Evolutionary conservation across 331 rosid genomes (phyloP).

Genomic region (Malus hybrid): DNA sequence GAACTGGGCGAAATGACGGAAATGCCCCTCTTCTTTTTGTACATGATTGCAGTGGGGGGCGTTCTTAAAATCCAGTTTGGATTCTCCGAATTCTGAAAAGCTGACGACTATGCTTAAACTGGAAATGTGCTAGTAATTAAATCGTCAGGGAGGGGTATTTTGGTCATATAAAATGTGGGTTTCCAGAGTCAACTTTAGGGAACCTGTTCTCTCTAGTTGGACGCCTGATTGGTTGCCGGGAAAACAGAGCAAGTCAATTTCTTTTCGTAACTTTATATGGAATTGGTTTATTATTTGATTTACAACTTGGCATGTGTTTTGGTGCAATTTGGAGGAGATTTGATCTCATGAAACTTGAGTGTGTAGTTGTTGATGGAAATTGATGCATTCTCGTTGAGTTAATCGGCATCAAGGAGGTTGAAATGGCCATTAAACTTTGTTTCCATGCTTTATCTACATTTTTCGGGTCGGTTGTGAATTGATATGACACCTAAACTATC

Average conservation of each 20-base stretch:
- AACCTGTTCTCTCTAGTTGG: background rate
- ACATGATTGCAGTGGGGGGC: background rate
- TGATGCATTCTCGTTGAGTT: background rate
- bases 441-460: background rate
- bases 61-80: slow-evolving; percentile 1
- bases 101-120: background rate
- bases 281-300: too few species aligned
- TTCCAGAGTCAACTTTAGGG: slow-evolving; percentile 1
- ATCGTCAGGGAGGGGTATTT: slow-evolving; percentile 11
- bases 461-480: background rate
- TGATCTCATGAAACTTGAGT: background rate
- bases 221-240: slow-evolving; percentile 3
- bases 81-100: slow-evolving; percentile 18
- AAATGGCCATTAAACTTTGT: background rate
- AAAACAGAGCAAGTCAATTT: slow-evolving; percentile 3
- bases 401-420: background rate
- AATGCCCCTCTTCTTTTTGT: slow-evolving; percentile 23
- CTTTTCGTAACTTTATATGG: too few species aligned
- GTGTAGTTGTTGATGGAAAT: background rate
- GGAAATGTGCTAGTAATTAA: background rate
- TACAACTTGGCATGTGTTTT: background rate
- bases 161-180: slow-evolving; percentile 4
- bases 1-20: slow-evolving; percentile 23
- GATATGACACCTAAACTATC: background rate
- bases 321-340: background rate